These are phyloP conservation scores for Silene coronaria DNA, from an alignment of 179 eudicot species.

Conservation along the genomic window DNA sequence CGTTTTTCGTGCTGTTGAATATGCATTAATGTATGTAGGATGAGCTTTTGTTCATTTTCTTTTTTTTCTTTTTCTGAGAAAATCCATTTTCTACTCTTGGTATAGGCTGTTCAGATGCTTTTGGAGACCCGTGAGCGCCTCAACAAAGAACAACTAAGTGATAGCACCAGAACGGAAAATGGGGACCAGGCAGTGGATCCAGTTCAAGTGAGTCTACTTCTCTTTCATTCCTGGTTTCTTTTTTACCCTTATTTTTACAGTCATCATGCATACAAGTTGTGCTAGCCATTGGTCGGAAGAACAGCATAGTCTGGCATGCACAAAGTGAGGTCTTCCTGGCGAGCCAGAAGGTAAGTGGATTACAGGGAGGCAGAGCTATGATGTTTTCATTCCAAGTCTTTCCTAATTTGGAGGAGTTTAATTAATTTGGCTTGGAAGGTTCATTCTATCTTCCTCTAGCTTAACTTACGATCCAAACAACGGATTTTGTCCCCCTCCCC, in stretches of 20 bases:
- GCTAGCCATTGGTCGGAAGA: neutral
- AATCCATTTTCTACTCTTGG: neutral
- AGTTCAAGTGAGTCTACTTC: conserved; percentile 54
- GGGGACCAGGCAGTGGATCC: conserved; percentile 52
- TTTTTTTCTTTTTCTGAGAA: neutral
- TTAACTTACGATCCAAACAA: too few species aligned
- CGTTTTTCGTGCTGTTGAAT: too few species aligned
- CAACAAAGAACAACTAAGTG: conserved; percentile 34
- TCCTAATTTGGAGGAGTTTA: too few species aligned
- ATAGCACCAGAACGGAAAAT: conserved; percentile 16
- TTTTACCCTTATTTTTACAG: neutral
- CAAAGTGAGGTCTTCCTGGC: too few species aligned
- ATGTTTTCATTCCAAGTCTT: too few species aligned
- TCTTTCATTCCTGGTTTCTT: neutral
- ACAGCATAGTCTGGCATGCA: too few species aligned
- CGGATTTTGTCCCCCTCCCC: too few species aligned
- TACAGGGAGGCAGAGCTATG: too few species aligned
- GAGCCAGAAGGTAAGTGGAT: too few species aligned
- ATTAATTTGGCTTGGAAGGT: too few species aligned
- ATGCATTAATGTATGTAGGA: neutral
- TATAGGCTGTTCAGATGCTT: conserved; percentile 85
- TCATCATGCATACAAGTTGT: neutral
- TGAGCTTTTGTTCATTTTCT: neutral
- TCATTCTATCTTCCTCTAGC: too few species aligned
- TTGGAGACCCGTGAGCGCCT: conserved; percentile 56